These are phyloP conservation scores for Coelastrella sp. DNA, from an alignment of 139 green algal species.

Conservation along the genomic window DNA sequence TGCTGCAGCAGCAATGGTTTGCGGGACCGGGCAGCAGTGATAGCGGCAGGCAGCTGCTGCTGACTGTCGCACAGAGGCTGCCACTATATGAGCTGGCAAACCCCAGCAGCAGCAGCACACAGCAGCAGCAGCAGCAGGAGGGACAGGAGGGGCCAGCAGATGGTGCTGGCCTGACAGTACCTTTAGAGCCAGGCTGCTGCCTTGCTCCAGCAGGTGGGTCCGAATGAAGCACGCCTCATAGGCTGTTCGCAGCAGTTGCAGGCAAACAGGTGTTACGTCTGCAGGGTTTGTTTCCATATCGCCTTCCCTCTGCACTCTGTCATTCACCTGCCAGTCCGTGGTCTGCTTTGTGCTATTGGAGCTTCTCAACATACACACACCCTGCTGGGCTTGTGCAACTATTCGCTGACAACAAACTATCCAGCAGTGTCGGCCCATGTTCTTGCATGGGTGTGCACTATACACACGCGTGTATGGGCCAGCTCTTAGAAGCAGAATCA, in stretches of 20 bases:
- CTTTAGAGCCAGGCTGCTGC: not conserved
- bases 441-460: too few species aligned
- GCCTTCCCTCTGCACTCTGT: too few species aligned
- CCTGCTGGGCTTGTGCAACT: too few species aligned
- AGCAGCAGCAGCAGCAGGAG: constrained; percentile 24
- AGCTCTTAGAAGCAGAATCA: too few species aligned
- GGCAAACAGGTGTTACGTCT: not conserved
- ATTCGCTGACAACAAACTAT: too few species aligned
- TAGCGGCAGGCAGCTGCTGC: not conserved
- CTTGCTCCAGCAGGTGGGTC: constrained; percentile 34
- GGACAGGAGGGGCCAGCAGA: not conserved
- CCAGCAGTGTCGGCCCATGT: too few species aligned
- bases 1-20: constrained; percentile 42
- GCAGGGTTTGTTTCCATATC: not conserved
- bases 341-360: too few species aligned
- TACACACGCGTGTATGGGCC: too few species aligned
- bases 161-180: not conserved
- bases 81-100: constrained; percentile 49
- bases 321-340: too few species aligned
- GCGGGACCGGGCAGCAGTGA: not conserved
- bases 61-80: constrained; percentile 8
- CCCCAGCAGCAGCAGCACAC: not conserved
- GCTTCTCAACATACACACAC: too few species aligned
- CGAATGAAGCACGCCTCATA: too few species aligned
- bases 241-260: too few species aligned